Conservation (phyloP, 352 stramenopile species). For the Phytopythium litorale region DNA sequence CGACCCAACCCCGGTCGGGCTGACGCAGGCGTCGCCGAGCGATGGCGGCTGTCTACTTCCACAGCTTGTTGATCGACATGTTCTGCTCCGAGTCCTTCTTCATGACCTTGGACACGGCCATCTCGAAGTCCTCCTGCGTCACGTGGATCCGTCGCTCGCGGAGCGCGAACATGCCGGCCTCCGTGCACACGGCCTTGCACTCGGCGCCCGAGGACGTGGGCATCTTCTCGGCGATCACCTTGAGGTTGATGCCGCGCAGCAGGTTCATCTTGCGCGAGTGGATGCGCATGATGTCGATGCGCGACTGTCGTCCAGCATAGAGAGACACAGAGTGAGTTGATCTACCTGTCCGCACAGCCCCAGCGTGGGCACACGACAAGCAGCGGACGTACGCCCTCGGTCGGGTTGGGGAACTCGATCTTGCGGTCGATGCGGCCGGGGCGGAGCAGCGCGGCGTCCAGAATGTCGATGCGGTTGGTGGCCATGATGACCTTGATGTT, state of each 20-base stretch:
- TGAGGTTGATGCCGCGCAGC: constrained; percentile 97
- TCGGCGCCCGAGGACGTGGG: constrained; percentile 96
- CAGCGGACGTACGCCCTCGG: constrained; percentile 76
- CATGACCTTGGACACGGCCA: constrained; percentile 99
- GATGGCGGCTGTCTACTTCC: constrained; percentile 90
- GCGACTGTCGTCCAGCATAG: constrained; percentile 56
- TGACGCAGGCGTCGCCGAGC: neutral
- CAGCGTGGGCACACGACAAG: neutral
- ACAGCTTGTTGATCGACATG: constrained; percentile 99
- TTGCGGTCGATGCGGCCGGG: constrained; percentile 98
- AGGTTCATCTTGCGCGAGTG: constrained; percentile 99
- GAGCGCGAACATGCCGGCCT: constrained; percentile 99
- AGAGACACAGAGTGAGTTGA: neutral
- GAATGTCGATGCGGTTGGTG: constrained; percentile 99
- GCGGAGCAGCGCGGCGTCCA: constrained; percentile 96
- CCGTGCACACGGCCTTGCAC: constrained; percentile 99
- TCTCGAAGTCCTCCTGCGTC: constrained; percentile 99
- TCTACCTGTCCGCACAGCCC: neutral
- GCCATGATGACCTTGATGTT: constrained; percentile 99
- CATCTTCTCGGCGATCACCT: constrained; percentile 98
- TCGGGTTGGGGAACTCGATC: constrained; percentile 99
- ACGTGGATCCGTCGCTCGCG: constrained; percentile 99
- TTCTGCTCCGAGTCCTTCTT: constrained; percentile 99
- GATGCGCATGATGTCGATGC: constrained; percentile 98
- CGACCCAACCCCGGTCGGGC: neutral